These are phyloP conservation scores for Thermomucor indicae-seudaticae DNA, from an alignment of 371 early-diverging fungal genomes.

Conservation along the genomic window DNA sequence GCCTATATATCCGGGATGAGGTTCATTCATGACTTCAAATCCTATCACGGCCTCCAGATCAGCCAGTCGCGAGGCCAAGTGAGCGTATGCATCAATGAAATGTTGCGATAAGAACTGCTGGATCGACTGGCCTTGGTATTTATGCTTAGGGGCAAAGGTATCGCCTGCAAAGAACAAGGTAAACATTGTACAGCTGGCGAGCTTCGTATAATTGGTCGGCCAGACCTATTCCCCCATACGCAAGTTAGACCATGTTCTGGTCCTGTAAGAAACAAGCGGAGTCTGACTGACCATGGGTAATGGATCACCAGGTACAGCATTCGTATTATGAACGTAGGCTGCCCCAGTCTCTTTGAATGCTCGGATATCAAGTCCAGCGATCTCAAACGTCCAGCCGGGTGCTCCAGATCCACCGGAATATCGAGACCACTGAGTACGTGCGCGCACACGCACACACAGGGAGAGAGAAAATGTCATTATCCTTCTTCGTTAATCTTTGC, in stretches of 20 bases:
- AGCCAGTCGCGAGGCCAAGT: conserved; percentile 54
- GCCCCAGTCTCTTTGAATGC: conserved; percentile 71
- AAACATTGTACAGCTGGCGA: conserved; percentile 82
- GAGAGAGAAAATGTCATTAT: background rate
- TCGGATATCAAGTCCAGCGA: conserved; percentile 64
- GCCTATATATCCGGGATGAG: conserved; percentile 78
- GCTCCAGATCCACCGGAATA: conserved; percentile 69
- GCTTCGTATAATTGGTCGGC: conserved; percentile 81
- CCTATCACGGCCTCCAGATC: conserved; percentile 66
- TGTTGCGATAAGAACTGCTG: conserved; percentile 53
- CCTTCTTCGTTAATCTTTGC: background rate
- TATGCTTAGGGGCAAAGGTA: conserved; percentile 64
- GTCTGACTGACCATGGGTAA: conserved; percentile 62
- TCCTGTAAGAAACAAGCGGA: too few relatives aligned
- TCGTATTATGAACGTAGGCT: conserved; percentile 72
- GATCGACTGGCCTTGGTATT: conserved; percentile 45
- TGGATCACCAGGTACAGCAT: conserved; percentile 58
- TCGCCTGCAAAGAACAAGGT: conserved; percentile 82
- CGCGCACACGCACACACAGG: background rate
- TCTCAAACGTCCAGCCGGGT: conserved; percentile 71
- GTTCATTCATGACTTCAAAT: conserved; percentile 84
- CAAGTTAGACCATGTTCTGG: too few relatives aligned
- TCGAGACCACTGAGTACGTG: conserved; percentile 62
- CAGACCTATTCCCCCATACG: too few relatives aligned
- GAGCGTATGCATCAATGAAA: conserved; percentile 50